Evolutionary conservation across 2,329 filamentous ascomycete genomes (phyloP).

Genomic region (Graphilbum fragrans): DNA sequence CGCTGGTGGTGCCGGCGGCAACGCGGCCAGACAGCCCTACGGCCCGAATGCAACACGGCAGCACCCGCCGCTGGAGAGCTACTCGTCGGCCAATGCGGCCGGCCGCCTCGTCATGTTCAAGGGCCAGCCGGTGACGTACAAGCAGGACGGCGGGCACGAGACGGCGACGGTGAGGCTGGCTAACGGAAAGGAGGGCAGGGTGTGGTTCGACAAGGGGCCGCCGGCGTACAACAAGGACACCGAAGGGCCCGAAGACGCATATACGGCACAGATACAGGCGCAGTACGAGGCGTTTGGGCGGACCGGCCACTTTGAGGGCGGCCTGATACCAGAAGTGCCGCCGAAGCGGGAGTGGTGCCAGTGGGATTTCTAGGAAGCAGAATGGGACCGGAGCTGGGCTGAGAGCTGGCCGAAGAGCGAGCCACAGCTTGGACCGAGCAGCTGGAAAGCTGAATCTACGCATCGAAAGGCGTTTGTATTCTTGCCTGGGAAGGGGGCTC

Average conservation of each 20-base stretch:
- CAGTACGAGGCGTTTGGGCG: constrained; percentile 54
- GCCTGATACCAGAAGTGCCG: constrained; percentile 63
- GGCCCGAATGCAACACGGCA: constrained; percentile 14
- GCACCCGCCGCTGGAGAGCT: constrained; percentile 18
- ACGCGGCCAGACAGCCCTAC: constrained; percentile 9
- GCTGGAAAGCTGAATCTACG: too few species aligned
- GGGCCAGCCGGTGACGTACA: constrained; percentile 18
- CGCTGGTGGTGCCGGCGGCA: neutral
- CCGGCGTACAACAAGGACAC: constrained; percentile 52
- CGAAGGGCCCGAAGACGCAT: constrained; percentile 37
- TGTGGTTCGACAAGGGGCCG: constrained; percentile 64
- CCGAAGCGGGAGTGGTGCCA: constrained; percentile 64
- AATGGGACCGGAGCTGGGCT: too few species aligned
- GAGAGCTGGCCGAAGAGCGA: too few species aligned
- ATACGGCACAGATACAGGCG: constrained; percentile 34
- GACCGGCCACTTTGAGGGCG: constrained; percentile 56
- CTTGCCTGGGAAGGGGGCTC: too few species aligned
- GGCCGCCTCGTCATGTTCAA: constrained; percentile 18
- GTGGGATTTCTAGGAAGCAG: constrained; percentile 55
- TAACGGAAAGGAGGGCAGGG: constrained; percentile 31
- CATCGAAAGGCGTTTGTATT: too few species aligned
- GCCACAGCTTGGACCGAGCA: too few species aligned
- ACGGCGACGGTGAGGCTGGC: constrained; percentile 8
- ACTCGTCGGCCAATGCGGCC: constrained; percentile 13
- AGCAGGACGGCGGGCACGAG: constrained; percentile 26